These are phyloP conservation scores for Saccharomyces paradoxus DNA, from an alignment of 805 yeast species.

Conservation along the genomic window DNA sequence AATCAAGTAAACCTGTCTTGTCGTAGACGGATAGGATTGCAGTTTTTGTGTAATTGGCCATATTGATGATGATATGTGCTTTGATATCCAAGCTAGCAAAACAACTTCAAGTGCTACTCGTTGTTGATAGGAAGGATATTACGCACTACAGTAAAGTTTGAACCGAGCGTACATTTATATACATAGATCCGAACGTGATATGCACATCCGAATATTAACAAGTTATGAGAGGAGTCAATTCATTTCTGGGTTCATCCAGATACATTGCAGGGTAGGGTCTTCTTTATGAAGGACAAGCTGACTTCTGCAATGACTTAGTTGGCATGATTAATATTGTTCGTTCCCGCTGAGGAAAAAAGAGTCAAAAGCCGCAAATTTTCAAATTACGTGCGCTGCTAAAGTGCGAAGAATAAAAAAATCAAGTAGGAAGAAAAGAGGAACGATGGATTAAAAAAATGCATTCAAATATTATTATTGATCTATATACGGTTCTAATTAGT, in stretches of 20 bases:
- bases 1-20: conserved; percentile 89
- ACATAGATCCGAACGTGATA: neutral
- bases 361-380: neutral
- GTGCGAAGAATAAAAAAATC: neutral
- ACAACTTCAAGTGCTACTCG: neutral
- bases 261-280: neutral
- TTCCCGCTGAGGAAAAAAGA: neutral
- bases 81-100: neutral
- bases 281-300: neutral
- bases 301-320: neutral
- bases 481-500: conserved; percentile 42
- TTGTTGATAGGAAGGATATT: neutral
- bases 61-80: neutral
- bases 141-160: neutral
- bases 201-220: neutral
- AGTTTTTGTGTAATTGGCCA: conserved; percentile 40
- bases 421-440: neutral
- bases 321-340: neutral
- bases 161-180: neutral
- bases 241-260: neutral
- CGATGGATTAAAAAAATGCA: neutral
- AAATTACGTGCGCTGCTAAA: neutral
- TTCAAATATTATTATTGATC: neutral
- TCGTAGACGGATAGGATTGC: conserved; percentile 95
- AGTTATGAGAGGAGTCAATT: neutral